phyloP scores from a whole-genome alignment of 305 asterid species.

The Withania somnifera region DNA sequence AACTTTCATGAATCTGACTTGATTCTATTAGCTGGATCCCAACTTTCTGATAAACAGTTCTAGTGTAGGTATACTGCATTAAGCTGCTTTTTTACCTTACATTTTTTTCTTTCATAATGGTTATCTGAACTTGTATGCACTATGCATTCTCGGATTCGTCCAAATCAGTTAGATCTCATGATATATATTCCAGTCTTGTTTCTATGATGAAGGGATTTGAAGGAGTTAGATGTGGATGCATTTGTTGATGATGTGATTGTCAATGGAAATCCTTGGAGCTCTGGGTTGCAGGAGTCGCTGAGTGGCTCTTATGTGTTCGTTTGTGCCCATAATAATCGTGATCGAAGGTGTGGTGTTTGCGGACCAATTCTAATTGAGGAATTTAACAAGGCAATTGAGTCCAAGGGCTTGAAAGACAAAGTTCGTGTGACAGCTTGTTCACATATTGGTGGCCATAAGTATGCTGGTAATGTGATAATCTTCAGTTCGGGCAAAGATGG shows the following conservation, averaged over 20 bases:
- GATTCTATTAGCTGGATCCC: background rate
- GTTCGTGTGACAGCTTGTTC: slow-evolving; percentile 81
- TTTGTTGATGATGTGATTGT: slow-evolving; percentile 89
- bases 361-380: slow-evolving; percentile 81
- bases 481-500: slow-evolving; percentile 52
- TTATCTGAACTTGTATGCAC: background rate
- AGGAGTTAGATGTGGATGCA: slow-evolving; percentile 56
- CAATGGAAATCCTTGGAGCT: slow-evolving; percentile 55
- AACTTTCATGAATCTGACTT: background rate
- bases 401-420: slow-evolving; percentile 41
- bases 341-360: slow-evolving; percentile 88
- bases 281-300: slow-evolving; percentile 52
- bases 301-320: slow-evolving; percentile 76
- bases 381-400: slow-evolving; percentile 55
- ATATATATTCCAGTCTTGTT: background rate
- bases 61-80: background rate
- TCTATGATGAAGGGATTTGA: slow-evolving; percentile 17
- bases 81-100: background rate
- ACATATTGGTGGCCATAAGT: slow-evolving; percentile 94
- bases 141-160: background rate
- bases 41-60: background rate
- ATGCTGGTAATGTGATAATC: slow-evolving; percentile 85
- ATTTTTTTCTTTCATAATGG: background rate
- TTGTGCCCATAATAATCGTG: slow-evolving; percentile 85
- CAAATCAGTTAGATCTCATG: background rate